Base-by-base conservation (phyloP, 106 monocot species). In the Dendrobium chrysotoxum region DNA sequence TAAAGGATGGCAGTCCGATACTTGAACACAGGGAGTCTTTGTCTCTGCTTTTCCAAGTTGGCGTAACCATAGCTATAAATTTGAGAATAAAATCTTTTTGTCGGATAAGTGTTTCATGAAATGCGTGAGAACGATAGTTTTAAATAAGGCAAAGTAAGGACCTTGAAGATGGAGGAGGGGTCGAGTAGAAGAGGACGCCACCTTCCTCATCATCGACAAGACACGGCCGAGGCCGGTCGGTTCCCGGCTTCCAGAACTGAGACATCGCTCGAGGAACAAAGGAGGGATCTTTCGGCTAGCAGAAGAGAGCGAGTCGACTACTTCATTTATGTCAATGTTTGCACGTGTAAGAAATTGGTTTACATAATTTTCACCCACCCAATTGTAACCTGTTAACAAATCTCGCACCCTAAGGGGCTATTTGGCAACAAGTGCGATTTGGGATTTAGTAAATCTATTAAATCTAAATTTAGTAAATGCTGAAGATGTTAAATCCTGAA, bases 191-290 rank as follows among this genome's bases (percentile, higher is more conserved):
- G 86, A 95, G 85, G 76, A 99, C 88, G 16, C 95, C 92, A 57
- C 98, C 98, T 76, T 99, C 92, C 79, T 95, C 98, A 77, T 99
- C 98, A 81, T 99, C 95, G 81, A 99, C 55, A 40, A 99, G 74
- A 18, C 77, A 46, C 39, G 92, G 44, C 44, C 81, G 80, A 4
- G 88, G 93, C 23, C 83, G 78, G 47, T 95, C 98, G 28, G 95
- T 65, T 18, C 95, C 95, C 20, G 98, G 95, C 53, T 83, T 91
- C 98, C 98, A 99, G 86, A 93, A 99, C 57, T 87, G 81, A 3
- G 93, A 79, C 93, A 96, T 96, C 15, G 70, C 38, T 74, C 5
- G 28, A 10, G 30, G 11, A 31, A 68, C 7, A 28, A 15, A 3
- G 17, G 57, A 44, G 44, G 50, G 16, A 50, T 3, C 1, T 50